These are phyloP conservation scores for Beta lomatogona DNA, from an alignment of 179 eudicot species.

Conservation along the genomic window DNA sequence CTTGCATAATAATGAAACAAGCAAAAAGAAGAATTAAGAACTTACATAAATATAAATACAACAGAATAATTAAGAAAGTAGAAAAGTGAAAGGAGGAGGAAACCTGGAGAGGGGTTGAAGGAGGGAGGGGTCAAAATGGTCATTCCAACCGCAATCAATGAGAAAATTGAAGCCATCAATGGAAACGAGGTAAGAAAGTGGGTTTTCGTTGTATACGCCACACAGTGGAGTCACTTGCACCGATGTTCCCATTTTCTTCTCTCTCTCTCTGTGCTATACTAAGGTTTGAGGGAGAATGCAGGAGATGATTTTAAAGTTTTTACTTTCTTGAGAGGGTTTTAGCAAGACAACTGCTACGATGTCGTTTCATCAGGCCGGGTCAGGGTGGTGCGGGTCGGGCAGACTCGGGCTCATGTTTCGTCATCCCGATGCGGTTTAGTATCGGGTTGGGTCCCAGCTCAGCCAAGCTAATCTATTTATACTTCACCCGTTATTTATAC, in stretches of 20 bases:
- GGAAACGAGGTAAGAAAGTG: slow-evolving; percentile 84
- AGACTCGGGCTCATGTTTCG: no score
- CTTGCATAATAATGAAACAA: no score
- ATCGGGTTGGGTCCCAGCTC: no score
- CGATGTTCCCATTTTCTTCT: slow-evolving; percentile 80
- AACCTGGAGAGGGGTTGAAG: slow-evolving; percentile 91
- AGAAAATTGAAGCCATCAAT: slow-evolving; percentile 91
- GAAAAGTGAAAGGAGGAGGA: neutral
- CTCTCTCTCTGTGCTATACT: slow-evolving; percentile 1
- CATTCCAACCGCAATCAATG: slow-evolving; percentile 96
- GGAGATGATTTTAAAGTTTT: neutral
- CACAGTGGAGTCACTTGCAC: slow-evolving; percentile 89
- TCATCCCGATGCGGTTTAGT: no score
- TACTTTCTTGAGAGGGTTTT: neutral
- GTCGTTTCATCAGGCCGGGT: neutral
- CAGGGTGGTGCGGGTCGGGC: no score
- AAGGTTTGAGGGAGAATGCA: neutral
- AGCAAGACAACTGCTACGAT: neutral
- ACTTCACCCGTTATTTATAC: no score
- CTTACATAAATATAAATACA: no score
- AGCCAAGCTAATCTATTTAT: no score
- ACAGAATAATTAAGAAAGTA: neutral
- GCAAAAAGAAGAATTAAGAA: no score
- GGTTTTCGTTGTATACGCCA: slow-evolving; percentile 91
- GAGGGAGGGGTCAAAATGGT: slow-evolving; percentile 80